phyloP scores from a whole-genome alignment of 129 eudicot species.

The Mikania micrantha region DNA sequence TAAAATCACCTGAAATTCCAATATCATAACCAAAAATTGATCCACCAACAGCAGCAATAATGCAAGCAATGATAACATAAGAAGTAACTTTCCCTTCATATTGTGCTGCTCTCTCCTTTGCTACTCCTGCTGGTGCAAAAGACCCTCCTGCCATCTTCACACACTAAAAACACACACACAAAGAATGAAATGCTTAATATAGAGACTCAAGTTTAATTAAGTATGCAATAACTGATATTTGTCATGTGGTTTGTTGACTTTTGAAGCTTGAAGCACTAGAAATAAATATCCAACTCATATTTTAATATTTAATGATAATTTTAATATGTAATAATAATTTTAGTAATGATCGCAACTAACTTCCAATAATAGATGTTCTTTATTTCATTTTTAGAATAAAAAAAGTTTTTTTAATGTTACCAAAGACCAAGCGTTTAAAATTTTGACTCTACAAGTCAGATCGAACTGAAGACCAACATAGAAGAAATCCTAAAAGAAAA shows the following conservation, averaged over 20 bases:
- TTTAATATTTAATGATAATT: background rate
- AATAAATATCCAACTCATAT: background rate
- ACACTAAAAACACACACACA: slow-evolving; percentile 1
- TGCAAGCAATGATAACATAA: slow-evolving; percentile 66
- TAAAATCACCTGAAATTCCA: slow-evolving; percentile 69
- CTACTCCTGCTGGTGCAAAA: slow-evolving; percentile 53
- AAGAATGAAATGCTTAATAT: background rate
- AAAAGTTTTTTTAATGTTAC: background rate
- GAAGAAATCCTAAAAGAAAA: too few relatives aligned
- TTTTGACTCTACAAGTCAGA: too few relatives aligned
- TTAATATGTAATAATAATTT: background rate
- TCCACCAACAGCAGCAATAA: slow-evolving; percentile 90
- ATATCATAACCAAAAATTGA: slow-evolving; percentile 82
- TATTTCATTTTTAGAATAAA: background rate
- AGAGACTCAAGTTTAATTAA: slow-evolving; percentile 1
- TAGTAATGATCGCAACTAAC: background rate
- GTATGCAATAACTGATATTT: slow-evolving; percentile 1
- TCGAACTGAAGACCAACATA: too few relatives aligned
- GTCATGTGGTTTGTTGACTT: background rate
- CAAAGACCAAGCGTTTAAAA: too few relatives aligned
- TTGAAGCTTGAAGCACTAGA: slow-evolving; percentile 2
- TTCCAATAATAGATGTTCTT: background rate
- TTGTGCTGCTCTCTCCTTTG: slow-evolving; percentile 62
- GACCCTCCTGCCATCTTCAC: slow-evolving; percentile 69
- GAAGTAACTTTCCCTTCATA: slow-evolving; percentile 66